Percentiles rank a stretch among this genome's conserved stretches.
Conservation (phyloP, 2,329 filamentous ascomycete species). For the Cladophialophora bantiana region DNA sequence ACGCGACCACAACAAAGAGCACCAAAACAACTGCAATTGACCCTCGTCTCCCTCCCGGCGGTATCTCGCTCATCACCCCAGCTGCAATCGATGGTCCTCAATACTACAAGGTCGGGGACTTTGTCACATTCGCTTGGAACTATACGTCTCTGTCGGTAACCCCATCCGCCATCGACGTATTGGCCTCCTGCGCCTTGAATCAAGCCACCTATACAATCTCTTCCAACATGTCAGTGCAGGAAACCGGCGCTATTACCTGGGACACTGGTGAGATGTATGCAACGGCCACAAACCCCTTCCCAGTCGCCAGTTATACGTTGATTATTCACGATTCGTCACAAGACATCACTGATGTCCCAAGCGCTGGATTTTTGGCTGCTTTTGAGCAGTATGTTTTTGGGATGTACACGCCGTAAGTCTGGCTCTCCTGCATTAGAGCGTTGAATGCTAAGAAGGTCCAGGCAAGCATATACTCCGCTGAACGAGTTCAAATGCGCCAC, state of each 20-base stretch:
- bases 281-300: constrained; percentile 58
- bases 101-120: constrained; percentile 70
- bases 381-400: constrained; percentile 64
- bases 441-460: constrained; percentile 40
- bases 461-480: constrained; percentile 39
- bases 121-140: constrained; percentile 71
- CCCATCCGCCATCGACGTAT: constrained; percentile 65
- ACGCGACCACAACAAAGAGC: constrained; percentile 31
- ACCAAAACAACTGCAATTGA: constrained; percentile 57
- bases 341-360: constrained; percentile 59
- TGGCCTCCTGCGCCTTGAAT: constrained; percentile 67
- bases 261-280: constrained; percentile 64
- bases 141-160: constrained; percentile 66
- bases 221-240: constrained; percentile 62
- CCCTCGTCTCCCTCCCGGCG: constrained; percentile 62
- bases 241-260: constrained; percentile 64
- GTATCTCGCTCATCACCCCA: constrained; percentile 68
- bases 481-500: constrained; percentile 64
- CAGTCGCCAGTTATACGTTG: constrained; percentile 69
- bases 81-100: constrained; percentile 56
- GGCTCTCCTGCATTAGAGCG: constrained; percentile 45
- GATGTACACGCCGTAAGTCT: constrained; percentile 62
- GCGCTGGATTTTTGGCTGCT: constrained; percentile 62
- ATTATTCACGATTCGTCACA: constrained; percentile 65
- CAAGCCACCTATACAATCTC: constrained; percentile 67